Base-by-base conservation (phyloP, 495 filamentous ascomycete species). In the Penicillium manginii region DNA sequence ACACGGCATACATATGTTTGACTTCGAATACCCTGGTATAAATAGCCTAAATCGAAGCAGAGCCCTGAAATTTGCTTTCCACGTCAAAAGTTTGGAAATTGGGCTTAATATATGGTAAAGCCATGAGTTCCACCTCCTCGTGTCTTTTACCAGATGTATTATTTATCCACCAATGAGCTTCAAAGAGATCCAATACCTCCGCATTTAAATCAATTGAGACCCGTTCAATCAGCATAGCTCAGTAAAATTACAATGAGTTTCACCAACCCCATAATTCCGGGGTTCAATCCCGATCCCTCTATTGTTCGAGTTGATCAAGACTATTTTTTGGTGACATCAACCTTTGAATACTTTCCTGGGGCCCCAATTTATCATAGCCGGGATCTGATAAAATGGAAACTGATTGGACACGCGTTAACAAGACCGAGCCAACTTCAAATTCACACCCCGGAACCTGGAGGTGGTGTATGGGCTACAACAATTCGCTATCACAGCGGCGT, bases 361-460 rank as follows among this genome's bases (percentile, higher is more conserved):
- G 68, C 69, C 9, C 76, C 80, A 0, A 76, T 83, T 32, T 82
- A 81, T 54, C 72, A 78, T 46, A 78, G 73, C 46, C 69, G 56
- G 3, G 80, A 83, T 60, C 64, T 81, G 32, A 69, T 81, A 21
- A 57, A 71, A 39, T 83, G 79, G 78, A 62, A 62, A 6, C 65
- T 82, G 22, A 78, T 84, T 32, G 77, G 74, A 2, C 83, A 86
- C 57, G 86, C 82, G n/a, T 66, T 88, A 48, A 86, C 64, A 33
- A 80, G 84, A 53, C 78, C 78, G 35, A 78, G 76, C 29, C 86
- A 89, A 64, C 69, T 88, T 19, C 83, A 88, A 60, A 85, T 89
- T 67, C 83, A 86, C 22, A 81, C 77, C 2, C 73, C 77, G 1
- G 79, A 81, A 35, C 79, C 79, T 0, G 77, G 78, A 7, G 78